phyloP scores from a whole-genome alignment of 2,329 filamentous ascomycete genomes.

The Botryosphaeria agaves region DNA sequence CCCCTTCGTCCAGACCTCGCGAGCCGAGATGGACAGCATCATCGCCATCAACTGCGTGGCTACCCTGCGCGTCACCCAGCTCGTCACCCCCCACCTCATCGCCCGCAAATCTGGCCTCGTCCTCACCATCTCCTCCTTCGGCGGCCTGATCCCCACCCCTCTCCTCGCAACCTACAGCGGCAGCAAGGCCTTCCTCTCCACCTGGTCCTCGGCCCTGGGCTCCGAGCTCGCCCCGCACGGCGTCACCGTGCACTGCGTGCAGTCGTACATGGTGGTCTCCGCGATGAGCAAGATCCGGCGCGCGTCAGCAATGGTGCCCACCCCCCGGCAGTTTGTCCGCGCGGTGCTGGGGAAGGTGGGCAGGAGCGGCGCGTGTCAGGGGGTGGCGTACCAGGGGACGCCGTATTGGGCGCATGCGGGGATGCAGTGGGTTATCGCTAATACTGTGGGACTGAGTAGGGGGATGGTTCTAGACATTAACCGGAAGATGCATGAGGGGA shows the following conservation, averaged over 20 bases:
- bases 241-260: conserved; percentile 77
- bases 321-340: conserved; percentile 65
- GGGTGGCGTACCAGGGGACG: conserved; percentile 67
- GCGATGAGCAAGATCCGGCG: conserved; percentile 94
- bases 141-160: conserved; percentile 79
- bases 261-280: conserved; percentile 85
- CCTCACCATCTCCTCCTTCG: conserved; percentile 94
- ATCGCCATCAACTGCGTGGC: conserved; percentile 90
- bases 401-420: conserved; percentile 87
- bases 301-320: conserved; percentile 61
- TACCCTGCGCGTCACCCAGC: conserved; percentile 74
- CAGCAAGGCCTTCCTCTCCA: conserved; percentile 93
- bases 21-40: conserved; percentile 72
- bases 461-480: conserved; percentile 42
- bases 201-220: conserved; percentile 80
- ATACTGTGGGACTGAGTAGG: conserved; percentile 40
- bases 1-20: conserved; percentile 62
- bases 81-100: conserved; percentile 71
- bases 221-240: conserved; percentile 66
- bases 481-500: conserved; percentile 60
- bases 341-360: conserved; percentile 68
- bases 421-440: conserved; percentile 65
- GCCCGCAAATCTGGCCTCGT: conserved; percentile 74
- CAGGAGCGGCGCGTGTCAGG: conserved; percentile 56
- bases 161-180: conserved; percentile 92